A percentile compares a stretch with the other conserved stretches of the same genome.
phyloP scores from a whole-genome alignment of 768 basidiomycete genomes.

The Baorangia bicolor region DNA sequence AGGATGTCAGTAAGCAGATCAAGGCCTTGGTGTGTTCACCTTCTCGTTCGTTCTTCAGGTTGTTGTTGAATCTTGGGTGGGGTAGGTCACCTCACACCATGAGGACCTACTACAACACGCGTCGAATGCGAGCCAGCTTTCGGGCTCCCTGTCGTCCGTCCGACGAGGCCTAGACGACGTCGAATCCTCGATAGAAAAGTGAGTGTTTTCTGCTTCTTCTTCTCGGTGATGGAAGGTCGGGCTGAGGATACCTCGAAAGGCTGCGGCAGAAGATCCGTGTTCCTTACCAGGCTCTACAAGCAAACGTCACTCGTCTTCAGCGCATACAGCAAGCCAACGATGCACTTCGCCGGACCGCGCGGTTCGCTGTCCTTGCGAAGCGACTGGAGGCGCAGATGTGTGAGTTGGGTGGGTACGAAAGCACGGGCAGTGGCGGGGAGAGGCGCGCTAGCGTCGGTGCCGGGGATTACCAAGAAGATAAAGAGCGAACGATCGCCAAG shows the following conservation, averaged over 20 bases:
- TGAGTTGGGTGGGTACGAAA: constrained; percentile 46
- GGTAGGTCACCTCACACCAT: constrained; percentile 79
- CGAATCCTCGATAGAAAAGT: constrained; percentile 78
- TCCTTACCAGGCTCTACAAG: constrained; percentile 75
- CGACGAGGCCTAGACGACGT: constrained; percentile 71
- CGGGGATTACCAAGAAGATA: constrained; percentile 64
- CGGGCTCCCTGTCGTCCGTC: constrained; percentile 66
- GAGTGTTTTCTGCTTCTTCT: constrained; percentile 15
- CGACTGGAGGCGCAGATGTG: constrained; percentile 85
- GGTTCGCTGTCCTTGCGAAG: constrained; percentile 81
- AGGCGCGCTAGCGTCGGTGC: neutral
- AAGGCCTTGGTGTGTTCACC: constrained; percentile 64
- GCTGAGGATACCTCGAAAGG: constrained; percentile 38
- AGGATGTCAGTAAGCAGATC: constrained; percentile 90
- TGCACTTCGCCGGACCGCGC: constrained; percentile 75
- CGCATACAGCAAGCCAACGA: constrained; percentile 83
- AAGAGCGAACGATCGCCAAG: constrained; percentile 86
- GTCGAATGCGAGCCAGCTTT: constrained; percentile 68
- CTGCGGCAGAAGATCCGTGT: constrained; percentile 82
- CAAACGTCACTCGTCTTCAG: constrained; percentile 69
- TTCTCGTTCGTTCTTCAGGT: neutral
- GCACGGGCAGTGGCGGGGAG: neutral
- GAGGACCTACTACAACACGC: constrained; percentile 80
- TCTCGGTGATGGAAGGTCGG: neutral
- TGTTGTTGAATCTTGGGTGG: neutral